Base-by-base conservation (phyloP, 2,329 filamentous ascomycete genomes). In the Lanzia echinophila region DNA sequence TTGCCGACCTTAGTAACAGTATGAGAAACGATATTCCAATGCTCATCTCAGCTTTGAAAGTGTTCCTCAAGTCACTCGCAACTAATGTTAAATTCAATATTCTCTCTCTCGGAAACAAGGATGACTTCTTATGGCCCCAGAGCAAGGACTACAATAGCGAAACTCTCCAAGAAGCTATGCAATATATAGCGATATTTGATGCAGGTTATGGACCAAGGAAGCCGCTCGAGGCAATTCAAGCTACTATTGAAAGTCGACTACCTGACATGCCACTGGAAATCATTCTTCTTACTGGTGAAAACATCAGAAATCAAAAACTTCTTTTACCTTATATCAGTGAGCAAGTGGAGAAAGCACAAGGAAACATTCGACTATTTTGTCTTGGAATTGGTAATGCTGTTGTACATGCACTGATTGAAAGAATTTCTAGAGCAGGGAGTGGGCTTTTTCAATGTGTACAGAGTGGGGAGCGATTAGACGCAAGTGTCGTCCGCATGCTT, bases 401-500 rank as follows among this genome's bases (percentile, higher is more conserved):
- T 2, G 81, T 76, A 39, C 75, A 77, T 60, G 63, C 74, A 1
- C 66, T 83, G 11, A 73, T 83, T 6, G 76, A 82, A 51, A 77
- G 79, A 1, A 70, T 79, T 38, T 77, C 78, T 1, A 69, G 73
- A 6, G 75, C 74, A 10, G 79, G 81, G 2, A 76, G 76, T 24
- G 80, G 80, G 3, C 81, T 84, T 57, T 68, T 78, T 1, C 86
- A 89, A 66, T 73, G 77, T 0, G 84, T 89, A 0, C 73, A 73
- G 1, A 70, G 79, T 7, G 71, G 77, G 1, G 86, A 90, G 65
- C 81, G 83, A 62, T 79, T 88, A 69, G 81, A 86, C 61, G 78
- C 72, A 59, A 86, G 87, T 65, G 76, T 89, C 1, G 75, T 90
- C 2, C 77, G 86, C 2, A 90, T 90, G 86, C 72, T 90, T 55